phyloP scores from a whole-genome alignment of 208 protist genomes.

The Acanthamoeba divionensis region DNA sequence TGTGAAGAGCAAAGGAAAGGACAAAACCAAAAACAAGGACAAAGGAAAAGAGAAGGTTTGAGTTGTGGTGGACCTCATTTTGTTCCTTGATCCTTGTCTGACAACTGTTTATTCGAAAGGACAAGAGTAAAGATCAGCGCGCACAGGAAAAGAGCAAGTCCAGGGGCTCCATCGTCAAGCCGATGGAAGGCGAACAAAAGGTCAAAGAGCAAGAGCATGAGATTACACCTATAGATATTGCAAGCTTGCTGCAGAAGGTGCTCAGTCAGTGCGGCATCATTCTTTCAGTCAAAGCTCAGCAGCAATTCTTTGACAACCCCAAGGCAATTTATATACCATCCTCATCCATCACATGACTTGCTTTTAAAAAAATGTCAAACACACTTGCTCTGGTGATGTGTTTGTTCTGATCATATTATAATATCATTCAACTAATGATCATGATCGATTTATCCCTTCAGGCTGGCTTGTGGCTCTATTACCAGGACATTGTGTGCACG shows the following conservation, averaged over 20 bases:
- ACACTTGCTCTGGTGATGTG: background rate
- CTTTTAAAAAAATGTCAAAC: background rate
- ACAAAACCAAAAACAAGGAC: background rate
- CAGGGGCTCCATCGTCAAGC: background rate
- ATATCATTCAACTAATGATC: background rate
- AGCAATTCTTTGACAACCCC: conserved; percentile 4
- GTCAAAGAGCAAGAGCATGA: background rate
- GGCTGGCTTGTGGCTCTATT: conserved; percentile 2
- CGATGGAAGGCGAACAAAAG: background rate
- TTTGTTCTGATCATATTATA: background rate
- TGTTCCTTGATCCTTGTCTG: background rate
- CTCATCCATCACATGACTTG: background rate
- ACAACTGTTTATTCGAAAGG: background rate
- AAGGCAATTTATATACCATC: background rate
- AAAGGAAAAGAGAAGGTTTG: conserved; percentile 1
- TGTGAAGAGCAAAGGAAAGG: conserved; percentile 10
- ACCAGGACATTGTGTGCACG: conserved; percentile 50
- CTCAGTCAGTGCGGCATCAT: conserved; percentile 27
- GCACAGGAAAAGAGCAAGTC: background rate
- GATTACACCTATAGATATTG: background rate
- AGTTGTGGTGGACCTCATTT: background rate
- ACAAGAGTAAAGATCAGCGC: background rate
- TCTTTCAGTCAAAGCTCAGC: conserved; percentile 37
- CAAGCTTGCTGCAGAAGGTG: background rate
- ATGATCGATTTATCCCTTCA: background rate